Percentiles rank a stretch among this genome's conserved stretches.
These are phyloP conservation scores for Phalaenopsis equestris DNA, from an alignment of 106 monocot genomes.

Conservation along the genomic window DNA sequence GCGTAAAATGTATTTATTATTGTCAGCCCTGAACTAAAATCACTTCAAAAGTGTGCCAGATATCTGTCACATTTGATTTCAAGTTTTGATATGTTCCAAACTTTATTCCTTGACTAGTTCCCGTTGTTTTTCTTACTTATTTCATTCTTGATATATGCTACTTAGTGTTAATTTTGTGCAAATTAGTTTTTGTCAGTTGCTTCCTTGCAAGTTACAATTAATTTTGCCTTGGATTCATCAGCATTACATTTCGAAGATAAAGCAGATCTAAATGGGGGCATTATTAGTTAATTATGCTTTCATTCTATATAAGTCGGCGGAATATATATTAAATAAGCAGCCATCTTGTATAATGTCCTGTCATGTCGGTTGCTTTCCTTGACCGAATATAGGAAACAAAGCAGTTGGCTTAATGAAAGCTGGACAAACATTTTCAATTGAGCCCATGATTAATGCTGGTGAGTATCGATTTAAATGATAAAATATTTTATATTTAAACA, in stretches of 20 bases:
- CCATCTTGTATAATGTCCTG: not conserved
- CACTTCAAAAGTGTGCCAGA: too few species aligned
- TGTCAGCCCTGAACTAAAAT: too few species aligned
- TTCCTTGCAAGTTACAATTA: not conserved
- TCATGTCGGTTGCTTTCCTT: constrained; percentile 13
- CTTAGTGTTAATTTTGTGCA: not conserved
- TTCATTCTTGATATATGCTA: not conserved
- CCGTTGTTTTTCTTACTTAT: not conserved
- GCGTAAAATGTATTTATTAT: too few species aligned
- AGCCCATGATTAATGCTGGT: constrained; percentile 99
- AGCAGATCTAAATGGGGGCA: not conserved
- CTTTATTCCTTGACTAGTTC: not conserved
- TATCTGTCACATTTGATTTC: not conserved
- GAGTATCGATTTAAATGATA: not conserved
- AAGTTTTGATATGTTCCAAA: not conserved
- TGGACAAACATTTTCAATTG: constrained; percentile 96
- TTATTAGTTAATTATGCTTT: not conserved
- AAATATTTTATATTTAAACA: not conserved
- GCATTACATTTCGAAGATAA: not conserved
- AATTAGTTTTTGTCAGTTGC: not conserved
- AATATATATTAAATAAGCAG: not conserved
- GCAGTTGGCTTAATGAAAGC: constrained; percentile 98
- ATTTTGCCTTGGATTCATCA: not conserved
- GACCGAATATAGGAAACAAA: constrained; percentile 68
- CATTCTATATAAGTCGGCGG: not conserved